Evolutionary conservation across 2,329 filamentous ascomycete genomes (phyloP), one percentile per base, ranked within the genome.

Genomic region (Colletotrichum acutatum): DNA sequence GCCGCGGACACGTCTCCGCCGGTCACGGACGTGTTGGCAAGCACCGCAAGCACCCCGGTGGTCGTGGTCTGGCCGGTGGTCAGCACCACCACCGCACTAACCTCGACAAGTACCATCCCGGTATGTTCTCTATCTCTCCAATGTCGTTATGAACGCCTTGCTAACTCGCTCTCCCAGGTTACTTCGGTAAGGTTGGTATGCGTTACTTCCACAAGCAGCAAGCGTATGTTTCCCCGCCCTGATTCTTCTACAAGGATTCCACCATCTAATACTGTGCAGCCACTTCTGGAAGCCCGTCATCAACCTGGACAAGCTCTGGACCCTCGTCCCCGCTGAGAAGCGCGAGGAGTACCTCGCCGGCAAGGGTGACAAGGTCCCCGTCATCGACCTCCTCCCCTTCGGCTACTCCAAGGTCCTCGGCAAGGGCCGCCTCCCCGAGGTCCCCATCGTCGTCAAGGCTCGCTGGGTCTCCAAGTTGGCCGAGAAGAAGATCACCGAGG

Each of bases 271-370:
- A 28, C 2, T 37, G 0, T 26, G 2, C n/a, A 75, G 74, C 90
- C 93, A 97, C 84, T 95, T 96, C 91, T 99, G 96, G 97, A 98
- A 98, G 90, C 97, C 97, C 78, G 91, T 95, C 81, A 93, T 99
- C 93, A 99, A 99, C 91, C 90, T 99, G 81, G 97, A 98, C 89
- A 99, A 98, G 96, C 93, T 99, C 79, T 98, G 95, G 95, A 93
- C 95, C 75, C 94, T 99, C 83, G 92, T 99, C 84, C 97, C 97
- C 83, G 86, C 88, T 79, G 97, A 99, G 89, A 92, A 94, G 86
- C 96, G 97, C 83, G 95, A 98, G 62, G 92, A 95, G 86, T 98
- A 98, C 91, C 85, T 98, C 82, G 86, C 87, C 82, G 91, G 93
- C 85, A 94, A 95, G 88, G 92, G 91, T 85, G 95, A 98, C 86